Base-by-base conservation (phyloP, 257 asterid species). In the Gentiana dahurica region DNA sequence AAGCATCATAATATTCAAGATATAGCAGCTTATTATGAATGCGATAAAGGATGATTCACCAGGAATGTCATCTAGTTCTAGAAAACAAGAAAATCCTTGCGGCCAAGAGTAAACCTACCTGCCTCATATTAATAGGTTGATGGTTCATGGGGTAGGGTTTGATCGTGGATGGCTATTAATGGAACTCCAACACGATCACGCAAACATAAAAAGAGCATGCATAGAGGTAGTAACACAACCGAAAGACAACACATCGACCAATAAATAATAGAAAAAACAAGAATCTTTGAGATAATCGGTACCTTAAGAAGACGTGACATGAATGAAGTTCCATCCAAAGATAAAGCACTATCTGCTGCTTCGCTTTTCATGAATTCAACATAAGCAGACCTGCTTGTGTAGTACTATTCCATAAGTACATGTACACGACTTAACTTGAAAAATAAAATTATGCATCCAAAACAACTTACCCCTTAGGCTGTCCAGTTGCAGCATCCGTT, bases 231-330 rank as follows among this genome's bases (percentile, higher is more conserved):
- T 24, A 24, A 24, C 24, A 24, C 24, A 24, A 24, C 24, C 24
- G 1, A 24, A 24, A 24, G 24, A 24, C 24, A 64, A 12, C 51
- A 34, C 38, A 36, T 3, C 13, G 36, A 41, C 38, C 57, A 6
- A 39, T 3, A 49, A 45, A 4, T 49, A 61, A 12, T 54, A 43
- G 10, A 4, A 24, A 24, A 24, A 56, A 34, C 39, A n/a, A 5
- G 12, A 24, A 49, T 62, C 57, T 53, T 65, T 59, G 60, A 65
- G 24, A 24, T 67, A 57, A 24, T 50, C 62, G 72, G 55, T 70
- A 92, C 99, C 95, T 84, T 88, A 65, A 92, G 79, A 60, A 85
- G 73, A 63, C 99, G 97, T 47, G 95, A 88, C 97, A 92, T 75
- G 68, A 88, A 92, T 35, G 97, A 92, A 59, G 92, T 86, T 61